Evolutionary conservation across 169 alveolate genomes (phyloP).

Genomic region (Plasmodium coatneyi): DNA sequence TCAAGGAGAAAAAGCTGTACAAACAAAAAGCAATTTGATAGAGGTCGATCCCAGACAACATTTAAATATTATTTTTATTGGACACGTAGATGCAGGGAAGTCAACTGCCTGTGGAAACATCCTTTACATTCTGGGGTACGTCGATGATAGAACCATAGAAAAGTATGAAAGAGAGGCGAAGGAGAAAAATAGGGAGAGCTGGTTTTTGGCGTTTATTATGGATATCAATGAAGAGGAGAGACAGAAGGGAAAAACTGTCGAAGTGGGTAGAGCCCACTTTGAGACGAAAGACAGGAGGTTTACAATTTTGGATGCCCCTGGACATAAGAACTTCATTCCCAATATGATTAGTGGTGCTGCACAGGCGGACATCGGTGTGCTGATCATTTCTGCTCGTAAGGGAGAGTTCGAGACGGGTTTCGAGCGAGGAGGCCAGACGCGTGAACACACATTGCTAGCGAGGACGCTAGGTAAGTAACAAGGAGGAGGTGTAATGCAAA

Average conservation of each 20-base stretch:
- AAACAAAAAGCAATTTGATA: constrained; percentile 57
- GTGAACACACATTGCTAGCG: constrained; percentile 99
- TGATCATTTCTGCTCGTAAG: constrained; percentile 96
- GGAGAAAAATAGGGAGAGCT: constrained; percentile 97
- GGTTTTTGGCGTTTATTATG: constrained; percentile 99
- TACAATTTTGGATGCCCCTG: constrained; percentile 99
- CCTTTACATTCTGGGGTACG: constrained; percentile 91
- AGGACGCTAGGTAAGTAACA: constrained; percentile 90
- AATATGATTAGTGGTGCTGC: constrained; percentile 99
- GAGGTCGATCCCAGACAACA: constrained; percentile 92
- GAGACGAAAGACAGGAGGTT: constrained; percentile 94
- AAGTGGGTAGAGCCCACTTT: constrained; percentile 98
- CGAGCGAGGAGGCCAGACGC: constrained; percentile 99
- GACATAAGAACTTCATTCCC: constrained; percentile 99
- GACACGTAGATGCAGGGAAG: constrained; percentile 99
- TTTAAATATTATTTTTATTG: constrained; percentile 97
- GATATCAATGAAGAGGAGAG: constrained; percentile 99
- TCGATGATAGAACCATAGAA: constrained; percentile 96
- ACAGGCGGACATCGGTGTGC: constrained; percentile 99
- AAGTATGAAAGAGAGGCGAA: constrained; percentile 98
- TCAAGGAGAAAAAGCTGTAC: constrained; percentile 11
- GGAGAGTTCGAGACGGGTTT: constrained; percentile 99
- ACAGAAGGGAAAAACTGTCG: constrained; percentile 98
- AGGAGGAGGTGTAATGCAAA: not conserved
- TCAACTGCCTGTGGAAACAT: constrained; percentile 98